Percentiles rank a stretch among this genome's conserved stretches.
phyloP scores from a whole-genome alignment of 495 filamentous ascomycete genomes.

The Talaromyces nanjingensis region DNA sequence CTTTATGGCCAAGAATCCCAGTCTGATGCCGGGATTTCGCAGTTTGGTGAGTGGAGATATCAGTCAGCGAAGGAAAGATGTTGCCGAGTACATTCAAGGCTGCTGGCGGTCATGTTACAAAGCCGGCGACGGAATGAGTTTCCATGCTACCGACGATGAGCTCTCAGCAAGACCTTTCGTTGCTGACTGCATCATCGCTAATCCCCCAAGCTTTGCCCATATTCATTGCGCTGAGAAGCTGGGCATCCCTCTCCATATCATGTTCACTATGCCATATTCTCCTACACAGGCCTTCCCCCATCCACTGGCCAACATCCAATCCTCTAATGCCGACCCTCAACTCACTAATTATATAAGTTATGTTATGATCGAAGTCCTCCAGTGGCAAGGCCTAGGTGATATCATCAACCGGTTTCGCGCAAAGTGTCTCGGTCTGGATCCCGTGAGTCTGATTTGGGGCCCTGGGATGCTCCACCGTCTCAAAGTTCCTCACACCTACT shows the following conservation, averaged over 20 bases:
- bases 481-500: not conserved
- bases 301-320: slow-evolving; percentile 46
- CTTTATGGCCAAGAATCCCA: slow-evolving; percentile 82
- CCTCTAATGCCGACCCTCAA: slow-evolving; percentile 44
- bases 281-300: slow-evolving; percentile 47
- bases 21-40: slow-evolving; percentile 64
- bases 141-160: slow-evolving; percentile 22
- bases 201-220: slow-evolving; percentile 76
- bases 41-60: slow-evolving; percentile 63
- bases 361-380: slow-evolving; percentile 70
- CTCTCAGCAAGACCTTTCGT: slow-evolving; percentile 54
- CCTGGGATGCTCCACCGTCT: slow-evolving; percentile 14
- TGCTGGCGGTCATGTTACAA: slow-evolving; percentile 73
- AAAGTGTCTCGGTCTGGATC: slow-evolving; percentile 56
- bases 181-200: slow-evolving; percentile 76
- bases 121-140: slow-evolving; percentile 52
- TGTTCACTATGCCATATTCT: slow-evolving; percentile 73
- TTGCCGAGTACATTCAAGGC: slow-evolving; percentile 24
- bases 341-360: slow-evolving; percentile 70
- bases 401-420: slow-evolving; percentile 66
- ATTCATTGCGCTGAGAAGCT: slow-evolving; percentile 72
- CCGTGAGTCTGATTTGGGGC: slow-evolving; percentile 58
- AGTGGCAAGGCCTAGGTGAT: slow-evolving; percentile 73
- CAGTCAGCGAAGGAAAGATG: slow-evolving; percentile 41
- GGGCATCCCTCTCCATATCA: slow-evolving; percentile 69